Conservation (phyloP, 805 yeast genomes). For the Wickerhamomyces chambardii region DNA sequence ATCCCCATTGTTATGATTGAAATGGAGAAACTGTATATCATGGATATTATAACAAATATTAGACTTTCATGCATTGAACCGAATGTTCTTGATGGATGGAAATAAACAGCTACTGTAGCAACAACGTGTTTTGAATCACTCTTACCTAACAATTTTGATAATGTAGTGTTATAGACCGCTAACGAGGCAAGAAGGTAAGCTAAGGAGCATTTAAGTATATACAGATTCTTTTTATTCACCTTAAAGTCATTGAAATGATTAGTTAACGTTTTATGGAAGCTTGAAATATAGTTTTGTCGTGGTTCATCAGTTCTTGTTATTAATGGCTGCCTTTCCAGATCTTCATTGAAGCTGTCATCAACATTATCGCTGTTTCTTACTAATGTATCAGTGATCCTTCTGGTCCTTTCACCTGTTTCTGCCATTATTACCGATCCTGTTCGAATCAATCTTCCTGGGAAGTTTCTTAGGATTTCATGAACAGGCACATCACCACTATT, state of each 20-base stretch:
- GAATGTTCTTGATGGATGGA: conserved; percentile 71
- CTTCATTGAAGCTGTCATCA: conserved; percentile 5
- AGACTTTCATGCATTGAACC: conserved; percentile 78
- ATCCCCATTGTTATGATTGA: conserved; percentile 43
- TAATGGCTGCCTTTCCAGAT: conserved; percentile 9
- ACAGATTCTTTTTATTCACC: conserved; percentile 4
- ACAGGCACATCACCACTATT: conserved; percentile 5
- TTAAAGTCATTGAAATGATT: not conserved
- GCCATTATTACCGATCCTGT: conserved; percentile 33
- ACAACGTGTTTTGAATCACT: conserved; percentile 74
- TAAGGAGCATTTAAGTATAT: conserved; percentile 56
- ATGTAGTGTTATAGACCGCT: conserved; percentile 51
- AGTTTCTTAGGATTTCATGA: conserved; percentile 5
- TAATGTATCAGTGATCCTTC: conserved; percentile 14
- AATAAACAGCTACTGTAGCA: conserved; percentile 78
- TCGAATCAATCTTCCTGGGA: conserved; percentile 11
- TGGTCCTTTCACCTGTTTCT: conserved; percentile 29
- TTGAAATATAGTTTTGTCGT: no score
- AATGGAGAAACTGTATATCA: conserved; percentile 43
- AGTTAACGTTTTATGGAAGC: no score
- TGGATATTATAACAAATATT: conserved; percentile 45
- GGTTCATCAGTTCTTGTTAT: no score
- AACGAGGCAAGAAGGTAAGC: conserved; percentile 69
- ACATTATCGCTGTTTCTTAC: conserved; percentile 7
- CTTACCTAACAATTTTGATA: conserved; percentile 44